Percentiles rank a stretch among this genome's conserved stretches.
phyloP scores from a whole-genome alignment of 495 filamentous ascomycete genomes.

The Cercophora sp. region DNA sequence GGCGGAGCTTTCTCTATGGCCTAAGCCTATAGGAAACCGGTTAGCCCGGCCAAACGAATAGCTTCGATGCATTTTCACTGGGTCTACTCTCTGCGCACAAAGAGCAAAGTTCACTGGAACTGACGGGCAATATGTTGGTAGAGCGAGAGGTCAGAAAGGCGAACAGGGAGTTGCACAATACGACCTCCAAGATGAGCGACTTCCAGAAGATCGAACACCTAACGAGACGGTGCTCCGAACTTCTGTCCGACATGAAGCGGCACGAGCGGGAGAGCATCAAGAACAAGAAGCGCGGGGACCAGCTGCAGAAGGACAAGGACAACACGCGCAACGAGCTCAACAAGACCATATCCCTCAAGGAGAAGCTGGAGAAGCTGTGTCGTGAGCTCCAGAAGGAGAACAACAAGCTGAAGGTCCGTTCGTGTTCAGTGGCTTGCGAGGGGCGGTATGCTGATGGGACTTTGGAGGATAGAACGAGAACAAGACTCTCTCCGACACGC shows the following conservation, averaged over 20 bases:
- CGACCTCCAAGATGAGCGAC: conserved; percentile 74
- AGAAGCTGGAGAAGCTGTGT: conserved; percentile 93
- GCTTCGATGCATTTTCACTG: no score
- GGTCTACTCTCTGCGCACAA: no score
- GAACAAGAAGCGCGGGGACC: conserved; percentile 91
- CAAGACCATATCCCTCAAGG: conserved; percentile 81
- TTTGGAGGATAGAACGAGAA: conserved; percentile 70
- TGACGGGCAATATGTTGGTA: conserved; percentile 24
- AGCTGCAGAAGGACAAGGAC: conserved; percentile 95
- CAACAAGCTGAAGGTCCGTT: conserved; percentile 84
- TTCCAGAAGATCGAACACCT: conserved; percentile 74
- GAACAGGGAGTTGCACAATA: conserved; percentile 78
- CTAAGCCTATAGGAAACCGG: no score
- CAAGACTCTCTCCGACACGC: conserved; percentile 76
- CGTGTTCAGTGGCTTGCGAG: neutral
- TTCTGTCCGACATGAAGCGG: conserved; percentile 89
- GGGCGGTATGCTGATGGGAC: conserved; percentile 30
- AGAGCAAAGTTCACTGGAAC: no score
- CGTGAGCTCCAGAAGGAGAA: conserved; percentile 92
- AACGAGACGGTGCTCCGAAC: conserved; percentile 85
- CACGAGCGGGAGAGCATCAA: conserved; percentile 90
- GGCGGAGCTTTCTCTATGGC: no score
- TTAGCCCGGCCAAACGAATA: no score
- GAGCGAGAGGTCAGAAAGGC: conserved; percentile 81
- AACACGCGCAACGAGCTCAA: conserved; percentile 77